Evolutionary conservation across 2,329 filamentous ascomycete genomes (phyloP).

Genomic region (Kalmusia sp.): DNA sequence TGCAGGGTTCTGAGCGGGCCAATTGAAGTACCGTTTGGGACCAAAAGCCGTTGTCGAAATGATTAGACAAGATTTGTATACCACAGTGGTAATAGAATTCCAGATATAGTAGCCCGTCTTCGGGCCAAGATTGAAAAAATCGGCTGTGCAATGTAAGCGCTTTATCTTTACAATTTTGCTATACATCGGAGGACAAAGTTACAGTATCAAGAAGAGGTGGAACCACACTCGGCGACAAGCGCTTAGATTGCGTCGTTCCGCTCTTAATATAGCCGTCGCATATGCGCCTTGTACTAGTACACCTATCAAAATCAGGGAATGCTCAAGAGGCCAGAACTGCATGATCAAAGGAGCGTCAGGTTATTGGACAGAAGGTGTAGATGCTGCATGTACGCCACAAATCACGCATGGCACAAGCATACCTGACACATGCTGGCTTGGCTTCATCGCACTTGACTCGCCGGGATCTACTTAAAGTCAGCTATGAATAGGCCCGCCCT

Average conservation of each 20-base stretch:
- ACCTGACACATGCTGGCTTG: conserved; percentile 6
- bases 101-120: conserved; percentile 27
- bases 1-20: conserved; percentile 48
- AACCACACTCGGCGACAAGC: background rate
- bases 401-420: background rate
- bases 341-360: conserved; percentile 1
- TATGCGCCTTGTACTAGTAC: conserved; percentile 34
- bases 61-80: conserved; percentile 41
- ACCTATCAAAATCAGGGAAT: conserved; percentile 23
- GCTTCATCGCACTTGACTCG: conserved; percentile 8
- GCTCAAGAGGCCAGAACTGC: too few relatives aligned
- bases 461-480: conserved; percentile 2
- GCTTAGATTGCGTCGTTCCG: conserved; percentile 13
- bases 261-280: conserved; percentile 33
- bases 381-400: background rate
- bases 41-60: conserved; percentile 49
- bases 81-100: conserved; percentile 55
- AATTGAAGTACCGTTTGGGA: conserved; percentile 50
- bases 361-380: background rate
- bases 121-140: conserved; percentile 15
- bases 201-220: conserved; percentile 11
- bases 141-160: background rate
- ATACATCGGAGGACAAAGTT: conserved; percentile 5
- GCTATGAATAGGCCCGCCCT: background rate
- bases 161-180: background rate